Evolutionary conservation across 1,139 yeast genomes (phyloP).

Genomic region (Zhuliangozyma parablackwelliae): DNA sequence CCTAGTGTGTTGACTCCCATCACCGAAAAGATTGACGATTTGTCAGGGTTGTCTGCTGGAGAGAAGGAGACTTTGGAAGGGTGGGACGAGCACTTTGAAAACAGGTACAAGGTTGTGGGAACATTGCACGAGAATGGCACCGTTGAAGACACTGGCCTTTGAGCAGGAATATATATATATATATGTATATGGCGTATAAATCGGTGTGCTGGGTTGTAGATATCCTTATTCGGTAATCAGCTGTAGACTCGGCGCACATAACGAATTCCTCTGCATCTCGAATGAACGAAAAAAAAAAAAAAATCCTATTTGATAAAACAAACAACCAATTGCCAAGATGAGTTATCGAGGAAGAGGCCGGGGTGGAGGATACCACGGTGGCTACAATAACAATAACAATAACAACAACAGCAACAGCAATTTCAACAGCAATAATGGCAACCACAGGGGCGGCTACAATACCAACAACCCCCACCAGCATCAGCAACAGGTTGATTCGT

Average conservation of each 20-base stretch:
- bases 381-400: constrained; percentile 14
- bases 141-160: constrained; percentile 5
- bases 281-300: no score
- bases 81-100: constrained; percentile 82
- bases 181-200: no score
- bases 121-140: constrained; percentile 30
- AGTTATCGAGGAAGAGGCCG: constrained; percentile 37
- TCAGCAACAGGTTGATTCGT: constrained; percentile 29
- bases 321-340: constrained; percentile 17
- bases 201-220: neutral
- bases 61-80: constrained; percentile 69
- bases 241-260: no score
- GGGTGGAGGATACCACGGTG: constrained; percentile 35
- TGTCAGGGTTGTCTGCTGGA: constrained; percentile 55
- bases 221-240: no score
- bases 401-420: constrained; percentile 10
- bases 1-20: constrained; percentile 50
- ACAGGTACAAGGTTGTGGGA: constrained; percentile 73
- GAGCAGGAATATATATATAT: neutral
- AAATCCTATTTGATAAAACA: no score
- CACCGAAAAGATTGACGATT: constrained; percentile 68
- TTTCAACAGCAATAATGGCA: no score
- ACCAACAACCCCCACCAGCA: constrained; percentile 11
- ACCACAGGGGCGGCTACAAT: constrained; percentile 1
- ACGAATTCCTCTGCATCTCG: no score